Evolutionary conservation across 805 yeast genomes (phyloP), one percentile per base, ranked within the genome.

Genomic region (Wickerhamiella bombiphila): DNA sequence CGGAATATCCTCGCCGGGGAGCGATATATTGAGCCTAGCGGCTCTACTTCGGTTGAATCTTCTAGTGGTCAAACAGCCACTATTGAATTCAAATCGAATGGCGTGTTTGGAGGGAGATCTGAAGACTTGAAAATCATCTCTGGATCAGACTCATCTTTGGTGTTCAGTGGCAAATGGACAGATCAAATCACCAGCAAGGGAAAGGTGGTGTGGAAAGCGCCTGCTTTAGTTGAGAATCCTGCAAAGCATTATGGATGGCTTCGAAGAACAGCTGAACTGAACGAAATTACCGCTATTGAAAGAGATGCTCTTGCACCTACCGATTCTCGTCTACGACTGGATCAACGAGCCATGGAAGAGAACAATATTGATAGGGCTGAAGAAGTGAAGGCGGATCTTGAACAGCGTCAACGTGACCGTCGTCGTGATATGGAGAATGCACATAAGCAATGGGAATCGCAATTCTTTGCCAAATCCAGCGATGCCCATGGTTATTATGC

Each of bases 1-100:
- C 77, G 88, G 50, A 88, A 88, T 53, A 67, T 91, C 34, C 74
- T 91, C 50, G 94, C 96, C 1, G 97, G 98, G 19, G 98, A 91
- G 51, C 80, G 83, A 55, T 91, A 86, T 56, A 66, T 82, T 11
- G 98, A 91, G 54, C 98, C 98, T 1, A 64, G 69, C 2, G 75
- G 81, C 14, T 58, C 74, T 2, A 65, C 82, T 42, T 72, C 76
- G 0, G 65, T 91, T 2, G 68, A 70, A 33, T 72, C 85, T 2
- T 71, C 82, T 2, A 63, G 61, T n/a, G 93, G 93, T 0, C 20
- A 20, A 4, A 71, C 65, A 43, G 81, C 94, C 1, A 65, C 69
- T 2, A 74, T 81, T 15, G 78, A 72, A 36, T 91, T 81, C 62
- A 78, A 82, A 42, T 66, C 74, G 33, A 79, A 85, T 18, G 86